Evolutionary conservation across 768 basidiomycete genomes (phyloP), one percentile per base, ranked within the genome.

Genomic region (Xerocomellus dryophilus): DNA sequence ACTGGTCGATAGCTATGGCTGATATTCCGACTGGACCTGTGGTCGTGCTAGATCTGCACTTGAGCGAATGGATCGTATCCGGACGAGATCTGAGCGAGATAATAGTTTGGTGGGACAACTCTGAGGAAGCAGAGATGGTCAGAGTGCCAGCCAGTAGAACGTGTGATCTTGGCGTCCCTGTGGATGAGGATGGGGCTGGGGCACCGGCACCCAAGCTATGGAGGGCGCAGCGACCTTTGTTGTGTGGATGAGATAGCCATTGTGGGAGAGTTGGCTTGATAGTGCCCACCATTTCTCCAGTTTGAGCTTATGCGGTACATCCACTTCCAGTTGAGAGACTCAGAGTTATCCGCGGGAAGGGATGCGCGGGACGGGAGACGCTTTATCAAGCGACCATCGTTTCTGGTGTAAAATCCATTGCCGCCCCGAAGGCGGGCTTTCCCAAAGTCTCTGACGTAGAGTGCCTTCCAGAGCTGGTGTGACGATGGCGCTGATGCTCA

Each of bases 221-320:
- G 23, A 84, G 75, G 21, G 71, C 62, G 64, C 88, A 90, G 17
- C 86, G 86, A 57, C 89, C 88, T 91, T 67, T 50, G 47, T 58
- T 35, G 39, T 38, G 45, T 63, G 64, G 57, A 55, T 64, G 51
- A 61, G 51, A 66, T 55, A 31, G 48, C 49, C 56, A 60, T 50
- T n/a, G 43, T 32, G 52, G 32, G 32, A 54, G 35, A 63, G 51
- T 47, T 20, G 53, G 25, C 61, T 36, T 40, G 42, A 48, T 42
- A 43, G 32, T 51, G 65, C 77, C 59, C 62, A 90, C 90, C 90
- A 70, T 73, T 86, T 66, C 79, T 80, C 90, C 90, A 92, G 60
- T 91, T 91, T 15, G 83, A 83, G 61, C 86, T 89, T 57, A 90
- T 86, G 51, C 87, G 79, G 68, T 90, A 91, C 88, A 91, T 90